Base-by-base conservation (phyloP, 108 stramenopile genomes). In the Chaetoceros muelleri region DNA sequence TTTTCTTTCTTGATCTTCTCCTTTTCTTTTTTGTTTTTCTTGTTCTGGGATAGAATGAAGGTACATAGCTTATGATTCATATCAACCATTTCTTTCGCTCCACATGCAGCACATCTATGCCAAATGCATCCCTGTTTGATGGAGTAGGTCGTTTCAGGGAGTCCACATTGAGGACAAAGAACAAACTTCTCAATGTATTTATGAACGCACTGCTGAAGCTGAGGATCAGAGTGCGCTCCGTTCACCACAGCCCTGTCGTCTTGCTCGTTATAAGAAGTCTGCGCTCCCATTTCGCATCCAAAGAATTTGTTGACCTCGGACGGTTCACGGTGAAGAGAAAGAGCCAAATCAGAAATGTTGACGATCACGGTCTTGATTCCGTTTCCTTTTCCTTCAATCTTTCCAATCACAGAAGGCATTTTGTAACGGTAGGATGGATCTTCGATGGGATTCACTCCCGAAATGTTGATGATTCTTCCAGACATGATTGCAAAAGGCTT, bases 351-450 rank as follows among this genome's bases (percentile, higher is more conserved):
- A 28, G 74, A 64, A 49, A 97, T 85, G 93, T 99, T 99, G 44
- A 88, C 79, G 67, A 99, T 80, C 28, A 82, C 93, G 24, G 98
- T 99, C 70, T 98, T 98, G 77, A 96, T 99, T 29, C 98, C 98
- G 66, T 99, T 99, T 55, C 98, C 98, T 53, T 95, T 79, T 25
- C 98, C 98, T 78, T 99, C 98, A 60, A 97, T 84, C 60, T 98
- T 98, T 46, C 90, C 95, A 66, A 76, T 77, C 30, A 98, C 90
- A 25, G 86, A 88, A 18, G 95, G 95, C 97, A 96, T 98, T 72
- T 93, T 95, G 84, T 98, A 96, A 48, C 95, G 92, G 62, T 92
- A 96, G 29, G 84, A 85, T n/a, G 90, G 90, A 75, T 96, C 95
- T 57, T 96, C 89, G 47, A 95, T 77, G 17, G 95, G 90, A 3